Conservation (phyloP, 768 basidiomycete species). For the Leccinellum rugosiceps region DNA sequence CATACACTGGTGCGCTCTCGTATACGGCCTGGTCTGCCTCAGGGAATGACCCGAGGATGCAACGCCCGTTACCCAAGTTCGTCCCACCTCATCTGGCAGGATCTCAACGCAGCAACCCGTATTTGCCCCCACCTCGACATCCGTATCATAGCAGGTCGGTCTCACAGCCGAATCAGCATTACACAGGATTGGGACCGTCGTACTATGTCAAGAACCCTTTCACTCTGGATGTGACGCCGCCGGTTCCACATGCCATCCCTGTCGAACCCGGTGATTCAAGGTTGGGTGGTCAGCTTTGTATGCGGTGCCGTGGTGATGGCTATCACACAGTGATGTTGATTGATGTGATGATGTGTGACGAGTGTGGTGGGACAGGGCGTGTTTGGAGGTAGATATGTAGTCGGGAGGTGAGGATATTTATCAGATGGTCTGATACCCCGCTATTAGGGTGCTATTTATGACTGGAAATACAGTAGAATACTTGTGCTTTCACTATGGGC, state of each 20-base stretch:
- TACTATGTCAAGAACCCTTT: conserved; percentile 28
- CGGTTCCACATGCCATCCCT: conserved; percentile 43
- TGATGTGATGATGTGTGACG: conserved; percentile 48
- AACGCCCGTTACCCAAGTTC: conserved; percentile 27
- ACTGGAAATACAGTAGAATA: neutral
- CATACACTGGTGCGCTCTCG: conserved; percentile 57
- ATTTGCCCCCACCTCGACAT: conserved; percentile 6
- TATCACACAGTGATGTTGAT: conserved; percentile 49
- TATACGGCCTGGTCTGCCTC: conserved; percentile 44
- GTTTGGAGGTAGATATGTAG: conserved; percentile 32
- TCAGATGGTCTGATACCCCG: conserved; percentile 2
- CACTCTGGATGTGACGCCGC: conserved; percentile 12
- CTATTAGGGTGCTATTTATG: neutral
- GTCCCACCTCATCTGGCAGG: conserved; percentile 20
- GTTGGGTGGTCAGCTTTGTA: conserved; percentile 65
- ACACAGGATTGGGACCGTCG: conserved; percentile 5
- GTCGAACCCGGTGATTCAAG: conserved; percentile 64
- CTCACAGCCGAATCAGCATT: conserved; percentile 13
- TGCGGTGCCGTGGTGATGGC: conserved; percentile 67
- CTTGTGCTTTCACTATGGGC: neutral
- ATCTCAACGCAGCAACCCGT: neutral
- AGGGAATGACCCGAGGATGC: conserved; percentile 22
- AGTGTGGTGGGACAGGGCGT: conserved; percentile 66
- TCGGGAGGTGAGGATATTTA: neutral
- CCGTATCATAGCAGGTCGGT: conserved; percentile 17